Base-by-base conservation (phyloP, 1,284 basidiomycete genomes). In the Pterulicium gracile region DNA sequence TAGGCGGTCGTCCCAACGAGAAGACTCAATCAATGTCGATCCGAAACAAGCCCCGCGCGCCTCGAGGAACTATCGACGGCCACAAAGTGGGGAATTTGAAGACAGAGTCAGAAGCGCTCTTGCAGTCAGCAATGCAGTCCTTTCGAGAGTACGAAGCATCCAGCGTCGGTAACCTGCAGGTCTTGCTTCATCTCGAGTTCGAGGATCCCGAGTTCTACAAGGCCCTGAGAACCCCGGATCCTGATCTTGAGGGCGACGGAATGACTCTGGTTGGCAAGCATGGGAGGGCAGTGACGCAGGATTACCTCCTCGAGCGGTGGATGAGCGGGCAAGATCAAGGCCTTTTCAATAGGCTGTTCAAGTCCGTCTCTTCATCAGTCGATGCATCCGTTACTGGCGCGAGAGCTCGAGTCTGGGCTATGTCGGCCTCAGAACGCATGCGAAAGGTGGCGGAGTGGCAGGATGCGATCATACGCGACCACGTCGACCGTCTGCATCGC, bases 1-100 rank as follows among this genome's bases (percentile, higher is more conserved):
- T 82, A 0, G 79, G 79, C 4, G 68, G 77, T 1, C 76, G 79
- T 51, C 67, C 69, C 0, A 76, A 73, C 1, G 0, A 61, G 0
- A 53, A 61, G 0, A 76, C 75, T 0, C 68, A 67, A n/a, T 55
- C 61, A 0, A 56, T 81, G 17, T 54, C 62, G 1, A 54, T 81
- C 0, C 59, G 55, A 4, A 65, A 62, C 0, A 68, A 71, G 40
- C n/a, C 43, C 4, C 54, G 21, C 48, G 44, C 32, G 39, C n/a
- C n/a, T n/a, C 47, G 48, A 17, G 52, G 51, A 0, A 55, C 52
- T 24, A 50, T 53, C 0, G 70, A 74, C 24, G 70, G 68, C 64
- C 50, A 49, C 0, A 57, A 63, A 10, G 67, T 78, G 23, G 56
- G 75, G 35, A 47, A 54, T 0, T 54, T 66, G 20, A 68, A 68